A percentile compares a stretch with the other conserved stretches of the same genome.
Conservation (phyloP, 345 rosid species). For the Lumnitzera racemosa region DNA sequence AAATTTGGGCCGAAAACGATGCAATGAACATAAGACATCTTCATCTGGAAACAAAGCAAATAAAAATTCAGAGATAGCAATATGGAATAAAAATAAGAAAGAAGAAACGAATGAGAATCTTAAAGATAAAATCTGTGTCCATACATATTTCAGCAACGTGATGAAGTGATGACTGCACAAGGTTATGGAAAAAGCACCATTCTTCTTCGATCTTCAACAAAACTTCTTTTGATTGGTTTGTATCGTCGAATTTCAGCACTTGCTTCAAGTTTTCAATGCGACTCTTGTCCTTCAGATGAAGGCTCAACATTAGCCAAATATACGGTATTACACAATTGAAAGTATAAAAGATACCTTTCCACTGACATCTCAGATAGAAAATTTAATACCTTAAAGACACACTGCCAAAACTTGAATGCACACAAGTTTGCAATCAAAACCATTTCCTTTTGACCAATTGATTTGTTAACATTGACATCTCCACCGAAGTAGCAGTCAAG, state of each 20-base stretch:
- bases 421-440: conserved; percentile 57
- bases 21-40: conserved; percentile 56
- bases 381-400: conserved; percentile 15
- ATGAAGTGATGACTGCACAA: conserved; percentile 60
- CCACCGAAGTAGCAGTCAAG: conserved; percentile 40
- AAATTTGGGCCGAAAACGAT: conserved; percentile 71
- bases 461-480: conserved; percentile 24
- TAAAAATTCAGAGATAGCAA: conserved; percentile 4
- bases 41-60: conserved; percentile 52
- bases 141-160: conserved; percentile 73
- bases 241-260: conserved; percentile 27
- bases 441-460: conserved; percentile 56
- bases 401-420: conserved; percentile 89
- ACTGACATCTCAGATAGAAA: conserved; percentile 3
- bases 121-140: conserved; percentile 16
- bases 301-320: too few species aligned
- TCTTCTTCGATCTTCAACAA: conserved; percentile 64
- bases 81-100: conserved; percentile 1
- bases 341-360: too few species aligned
- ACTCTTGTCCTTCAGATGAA: conserved; percentile 55
- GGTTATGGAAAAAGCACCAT: conserved; percentile 83
- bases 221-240: conserved; percentile 24
- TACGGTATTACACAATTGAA: too few species aligned
- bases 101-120: conserved; percentile 1
- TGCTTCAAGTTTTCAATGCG: conserved; percentile 59